Evolutionary conservation across 2,329 filamentous ascomycete genomes (phyloP).

Genomic region (Penicillium hordei): DNA sequence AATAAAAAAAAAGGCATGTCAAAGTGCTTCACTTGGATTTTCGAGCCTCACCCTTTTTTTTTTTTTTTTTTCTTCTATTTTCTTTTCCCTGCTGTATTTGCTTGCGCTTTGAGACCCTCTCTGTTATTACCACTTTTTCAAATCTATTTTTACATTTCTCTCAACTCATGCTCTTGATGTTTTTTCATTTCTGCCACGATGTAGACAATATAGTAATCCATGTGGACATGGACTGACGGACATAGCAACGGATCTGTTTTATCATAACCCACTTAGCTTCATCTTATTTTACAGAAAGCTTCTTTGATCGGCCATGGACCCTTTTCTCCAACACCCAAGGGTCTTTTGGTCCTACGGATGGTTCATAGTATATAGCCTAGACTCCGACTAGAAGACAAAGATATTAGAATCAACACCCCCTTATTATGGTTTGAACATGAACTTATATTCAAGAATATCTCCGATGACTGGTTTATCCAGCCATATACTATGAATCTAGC

Average conservation of each 20-base stretch:
- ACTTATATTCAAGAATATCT: background rate
- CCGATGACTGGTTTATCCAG: too few relatives aligned
- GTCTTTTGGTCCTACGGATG: background rate
- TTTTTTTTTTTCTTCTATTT: background rate
- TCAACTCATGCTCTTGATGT: conserved; percentile 16
- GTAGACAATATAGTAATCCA: conserved; percentile 23
- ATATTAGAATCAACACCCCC: background rate
- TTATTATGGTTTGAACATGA: background rate
- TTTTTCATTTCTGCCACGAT: conserved; percentile 13
- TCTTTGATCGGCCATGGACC: background rate
- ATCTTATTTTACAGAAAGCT: background rate
- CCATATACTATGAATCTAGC: background rate
- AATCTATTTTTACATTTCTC: conserved; percentile 8
- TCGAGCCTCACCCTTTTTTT: background rate
- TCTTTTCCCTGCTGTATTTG: conserved; percentile 1
- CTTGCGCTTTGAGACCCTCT: conserved; percentile 20
- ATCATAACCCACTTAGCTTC: background rate
- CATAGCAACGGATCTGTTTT: conserved; percentile 4
- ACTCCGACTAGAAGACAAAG: background rate
- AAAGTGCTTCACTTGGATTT: conserved; percentile 9
- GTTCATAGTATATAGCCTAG: background rate
- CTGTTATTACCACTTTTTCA: conserved; percentile 6
- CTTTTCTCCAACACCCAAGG: background rate
- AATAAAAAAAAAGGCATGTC: conserved; percentile 24
- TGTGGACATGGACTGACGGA: conserved; percentile 13